phyloP scores from a whole-genome alignment of 768 basidiomycete species.

The Russula brevipes region DNA sequence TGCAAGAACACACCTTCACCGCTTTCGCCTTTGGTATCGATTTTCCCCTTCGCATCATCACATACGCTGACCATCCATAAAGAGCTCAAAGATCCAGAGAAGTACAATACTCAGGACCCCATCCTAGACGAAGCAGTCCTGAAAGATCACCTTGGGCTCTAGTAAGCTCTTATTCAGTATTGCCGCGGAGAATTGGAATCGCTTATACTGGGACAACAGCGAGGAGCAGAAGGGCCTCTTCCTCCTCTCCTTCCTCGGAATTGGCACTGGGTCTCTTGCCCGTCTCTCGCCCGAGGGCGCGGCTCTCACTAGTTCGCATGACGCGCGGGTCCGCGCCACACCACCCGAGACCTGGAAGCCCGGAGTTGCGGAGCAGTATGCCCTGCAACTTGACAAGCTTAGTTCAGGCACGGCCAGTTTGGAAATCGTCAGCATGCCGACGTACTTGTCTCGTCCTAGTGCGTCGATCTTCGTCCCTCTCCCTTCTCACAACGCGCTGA shows the following conservation, averaged over 20 bases:
- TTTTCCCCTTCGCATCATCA: not conserved
- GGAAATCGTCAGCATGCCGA: slow-evolving; percentile 34
- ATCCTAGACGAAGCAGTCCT: slow-evolving; percentile 30
- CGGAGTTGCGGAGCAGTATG: slow-evolving; percentile 39
- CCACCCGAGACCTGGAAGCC: slow-evolving; percentile 29
- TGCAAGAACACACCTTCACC: slow-evolving; percentile 45
- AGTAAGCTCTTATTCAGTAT: slow-evolving; percentile 28
- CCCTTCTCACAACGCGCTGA: not conserved
- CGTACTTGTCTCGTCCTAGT: slow-evolving; percentile 28
- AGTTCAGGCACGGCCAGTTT: slow-evolving; percentile 29
- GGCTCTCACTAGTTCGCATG: slow-evolving; percentile 27
- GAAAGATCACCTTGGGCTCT: slow-evolving; percentile 32
- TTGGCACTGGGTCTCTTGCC: slow-evolving; percentile 27
- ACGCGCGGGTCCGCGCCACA: slow-evolving; percentile 27
- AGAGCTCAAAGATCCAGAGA: slow-evolving; percentile 34
- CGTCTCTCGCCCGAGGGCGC: slow-evolving; percentile 26
- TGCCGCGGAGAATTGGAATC: not conserved
- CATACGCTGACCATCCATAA: not conserved
- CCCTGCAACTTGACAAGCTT: slow-evolving; percentile 36
- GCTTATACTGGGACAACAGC: slow-evolving; percentile 19
- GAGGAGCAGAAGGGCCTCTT: slow-evolving; percentile 28
- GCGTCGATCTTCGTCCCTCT: slow-evolving; percentile 7
- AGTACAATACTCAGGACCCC: slow-evolving; percentile 31
- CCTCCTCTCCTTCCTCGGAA: slow-evolving; percentile 29
- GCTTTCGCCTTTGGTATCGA: slow-evolving; percentile 30